A percentile compares a stretch with the other conserved stretches of the same genome.
Conservation (phyloP, 257 asterid genomes). For the Haberlea rhodopensis region DNA sequence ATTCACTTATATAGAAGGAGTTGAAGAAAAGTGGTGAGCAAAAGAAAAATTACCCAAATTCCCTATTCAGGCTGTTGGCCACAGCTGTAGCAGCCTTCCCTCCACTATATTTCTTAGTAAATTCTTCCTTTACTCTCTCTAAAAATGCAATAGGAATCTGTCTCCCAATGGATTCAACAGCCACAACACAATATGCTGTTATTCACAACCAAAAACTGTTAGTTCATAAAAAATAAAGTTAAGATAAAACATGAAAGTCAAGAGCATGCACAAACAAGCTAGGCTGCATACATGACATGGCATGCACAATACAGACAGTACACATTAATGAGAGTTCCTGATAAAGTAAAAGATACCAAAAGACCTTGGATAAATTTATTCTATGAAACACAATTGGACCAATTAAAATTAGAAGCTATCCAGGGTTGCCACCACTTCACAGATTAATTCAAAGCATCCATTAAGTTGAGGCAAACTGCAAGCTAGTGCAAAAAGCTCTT, state of each 20-base stretch:
- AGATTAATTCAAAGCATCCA: neutral
- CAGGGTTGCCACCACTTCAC: neutral
- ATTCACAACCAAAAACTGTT: constrained; percentile 11
- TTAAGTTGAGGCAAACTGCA: neutral
- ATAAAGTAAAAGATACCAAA: neutral
- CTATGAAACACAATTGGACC: neutral
- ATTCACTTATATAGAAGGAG: neutral
- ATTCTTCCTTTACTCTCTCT: constrained; percentile 52
- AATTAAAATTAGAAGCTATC: too few species aligned
- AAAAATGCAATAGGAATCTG: constrained; percentile 51
- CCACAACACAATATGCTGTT: constrained; percentile 65
- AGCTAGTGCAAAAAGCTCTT: neutral
- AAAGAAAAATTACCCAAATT: neutral
- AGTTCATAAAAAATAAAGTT: constrained; percentile 14
- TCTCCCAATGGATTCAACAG: constrained; percentile 55
- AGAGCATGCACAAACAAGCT: neutral
- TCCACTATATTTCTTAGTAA: constrained; percentile 47
- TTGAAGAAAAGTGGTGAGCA: neutral
- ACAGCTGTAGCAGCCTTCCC: too few species aligned
- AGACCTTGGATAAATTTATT: neutral
- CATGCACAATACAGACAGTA: neutral
- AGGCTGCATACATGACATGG: neutral
- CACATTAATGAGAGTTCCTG: neutral
- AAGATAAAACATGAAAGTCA: neutral
- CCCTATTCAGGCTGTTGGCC: neutral